Conservation (phyloP, 192 early-diverging fungal species). For the Coemansia sp. region DNA sequence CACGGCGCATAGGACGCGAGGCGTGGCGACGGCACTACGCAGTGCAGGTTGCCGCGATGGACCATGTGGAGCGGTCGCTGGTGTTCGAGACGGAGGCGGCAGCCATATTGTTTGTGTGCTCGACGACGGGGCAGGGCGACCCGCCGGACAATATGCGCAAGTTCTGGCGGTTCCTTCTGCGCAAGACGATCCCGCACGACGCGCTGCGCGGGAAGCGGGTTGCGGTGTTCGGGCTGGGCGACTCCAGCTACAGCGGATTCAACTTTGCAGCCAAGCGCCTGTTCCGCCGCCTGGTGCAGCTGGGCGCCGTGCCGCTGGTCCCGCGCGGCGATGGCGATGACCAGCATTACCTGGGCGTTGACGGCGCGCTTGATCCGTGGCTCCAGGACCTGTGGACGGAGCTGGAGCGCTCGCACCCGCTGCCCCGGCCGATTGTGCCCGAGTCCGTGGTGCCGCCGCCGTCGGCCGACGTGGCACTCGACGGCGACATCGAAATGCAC, state of each 20-base stretch:
- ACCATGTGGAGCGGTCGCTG: slow-evolving; percentile 67
- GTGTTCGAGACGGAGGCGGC: not conserved
- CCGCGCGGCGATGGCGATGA: slow-evolving; percentile 88
- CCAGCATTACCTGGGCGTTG: slow-evolving; percentile 90
- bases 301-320: slow-evolving; percentile 75
- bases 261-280: slow-evolving; percentile 95
- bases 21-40: slow-evolving; percentile 74
- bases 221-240: slow-evolving; percentile 93
- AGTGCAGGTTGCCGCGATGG: slow-evolving; percentile 68
- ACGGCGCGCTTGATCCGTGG: slow-evolving; percentile 92
- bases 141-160: slow-evolving; percentile 90
- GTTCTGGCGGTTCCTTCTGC: slow-evolving; percentile 90
- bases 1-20: slow-evolving; percentile 78
- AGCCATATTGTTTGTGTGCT: slow-evolving; percentile 75
- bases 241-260: slow-evolving; percentile 91
- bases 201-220: slow-evolving; percentile 67
- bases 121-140: slow-evolving; percentile 92
- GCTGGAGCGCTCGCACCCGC: slow-evolving; percentile 63
- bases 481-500: not conserved
- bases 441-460: slow-evolving; percentile 24
- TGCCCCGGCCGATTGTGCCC: slow-evolving; percentile 42
- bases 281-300: slow-evolving; percentile 75
- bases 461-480: slow-evolving; percentile 15
- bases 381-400: slow-evolving; percentile 70
- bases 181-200: slow-evolving; percentile 70